Conservation (phyloP, 139 green algal genomes). For the Chloropicon primus region DNA sequence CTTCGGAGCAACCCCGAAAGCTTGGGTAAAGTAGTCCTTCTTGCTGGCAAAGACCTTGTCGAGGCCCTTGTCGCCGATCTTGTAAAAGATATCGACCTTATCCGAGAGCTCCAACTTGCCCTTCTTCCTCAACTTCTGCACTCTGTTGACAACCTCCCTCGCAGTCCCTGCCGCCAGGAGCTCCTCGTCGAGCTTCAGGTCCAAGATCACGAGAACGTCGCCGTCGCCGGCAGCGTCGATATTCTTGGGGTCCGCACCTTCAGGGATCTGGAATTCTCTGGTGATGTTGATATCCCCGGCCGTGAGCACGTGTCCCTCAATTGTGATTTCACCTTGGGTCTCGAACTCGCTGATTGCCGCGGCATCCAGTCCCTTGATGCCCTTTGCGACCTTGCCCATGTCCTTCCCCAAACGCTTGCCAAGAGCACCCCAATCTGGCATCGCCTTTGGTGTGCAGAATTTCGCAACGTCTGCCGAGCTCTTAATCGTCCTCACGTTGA, state of each 20-base stretch:
- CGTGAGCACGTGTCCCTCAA: constrained; percentile 54
- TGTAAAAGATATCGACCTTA: constrained; percentile 40
- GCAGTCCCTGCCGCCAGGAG: constrained; percentile 39
- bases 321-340: constrained; percentile 22
- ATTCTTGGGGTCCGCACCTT: constrained; percentile 28
- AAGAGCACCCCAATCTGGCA: constrained; percentile 75
- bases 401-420: constrained; percentile 71
- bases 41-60: constrained; percentile 14
- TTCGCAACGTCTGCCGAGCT: constrained; percentile 58
- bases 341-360: constrained; percentile 55
- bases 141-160: constrained; percentile 86
- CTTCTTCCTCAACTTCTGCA: constrained; percentile 90
- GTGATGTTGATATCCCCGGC: constrained; percentile 68
- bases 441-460: constrained; percentile 51
- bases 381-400: constrained; percentile 57
- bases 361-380: constrained; percentile 36
- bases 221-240: constrained; percentile 69
- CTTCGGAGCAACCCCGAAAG: constrained; percentile 34
- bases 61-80: not conserved
- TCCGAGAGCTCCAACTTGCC: constrained; percentile 56
- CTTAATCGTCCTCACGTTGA: constrained; percentile 66
- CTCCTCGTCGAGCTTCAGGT: constrained; percentile 45
- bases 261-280: constrained; percentile 60
- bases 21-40: constrained; percentile 30
- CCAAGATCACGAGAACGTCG: constrained; percentile 83